Base-by-base conservation (phyloP, 2,329 filamentous ascomycete species). In the Huntiella abstrusa region DNA sequence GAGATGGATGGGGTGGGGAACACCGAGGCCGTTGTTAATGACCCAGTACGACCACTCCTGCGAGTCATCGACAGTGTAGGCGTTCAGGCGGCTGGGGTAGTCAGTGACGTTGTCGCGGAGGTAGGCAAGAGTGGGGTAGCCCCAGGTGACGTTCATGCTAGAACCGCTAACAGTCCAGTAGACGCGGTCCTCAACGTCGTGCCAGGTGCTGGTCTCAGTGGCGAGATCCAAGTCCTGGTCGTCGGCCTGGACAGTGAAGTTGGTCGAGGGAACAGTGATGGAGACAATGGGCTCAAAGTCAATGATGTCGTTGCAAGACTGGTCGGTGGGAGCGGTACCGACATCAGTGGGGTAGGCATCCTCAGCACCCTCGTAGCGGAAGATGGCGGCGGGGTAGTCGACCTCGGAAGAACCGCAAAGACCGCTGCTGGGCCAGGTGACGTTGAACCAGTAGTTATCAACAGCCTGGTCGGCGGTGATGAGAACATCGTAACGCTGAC, bases 1-100 rank as follows among this genome's bases (percentile, higher is more conserved):
- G 13, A 71, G 57, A 56, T 71, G 68, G 54, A 69, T 65, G 0
- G 66, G 65, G 51, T 69, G 66, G 15, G 64, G 54, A 17, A 59
- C 45, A 2, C 38, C 39, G 41, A 54, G 52, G 17, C 52, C 53
- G 47, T 56, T 59, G 47, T 57, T 51, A 19, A 62, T 55, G 32
- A 60, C 53, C 53, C 57, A 58, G 50, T 57, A 60, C 7, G 55
- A 57, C 57, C 58, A 61, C 17, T 51, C 33, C 19, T 55, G 51
- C 15, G 45, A 41, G 10, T 48, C 45, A 4, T 49, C 41, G 10
- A 55, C 46, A 16, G 52, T 51, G 34, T 53, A 50, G 33, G 53
- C 50, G 34, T 54, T 56, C 39, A 52, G 49, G 33, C 51, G 44
- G n/a, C 37, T 38, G 15, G 52, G 50, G 48, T 51, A 55, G 4